Percentiles rank a stretch among this genome's conserved stretches.
These are phyloP conservation scores for Oryza nivara DNA, from an alignment of 176 grass and related monocot genomes.

Conservation along the genomic window DNA sequence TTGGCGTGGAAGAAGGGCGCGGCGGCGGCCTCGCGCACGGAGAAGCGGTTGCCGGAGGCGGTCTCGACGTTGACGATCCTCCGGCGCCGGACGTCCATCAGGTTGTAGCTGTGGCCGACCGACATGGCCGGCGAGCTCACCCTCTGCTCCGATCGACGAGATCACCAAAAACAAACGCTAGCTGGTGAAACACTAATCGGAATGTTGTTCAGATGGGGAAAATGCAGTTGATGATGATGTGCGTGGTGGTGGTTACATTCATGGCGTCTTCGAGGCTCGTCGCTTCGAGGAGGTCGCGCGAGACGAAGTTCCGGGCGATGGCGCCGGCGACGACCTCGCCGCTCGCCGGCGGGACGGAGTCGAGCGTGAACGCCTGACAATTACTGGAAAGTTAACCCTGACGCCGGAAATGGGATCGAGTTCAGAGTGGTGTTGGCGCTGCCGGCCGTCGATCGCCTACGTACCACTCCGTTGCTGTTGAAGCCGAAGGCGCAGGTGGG, in stretches of 20 bases:
- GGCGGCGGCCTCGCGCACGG: constrained; percentile 52
- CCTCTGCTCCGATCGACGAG: constrained; percentile 30
- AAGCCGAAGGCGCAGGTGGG: constrained; percentile 89
- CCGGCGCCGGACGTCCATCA: constrained; percentile 63
- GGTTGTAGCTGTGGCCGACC: constrained; percentile 85
- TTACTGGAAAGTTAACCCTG: background rate
- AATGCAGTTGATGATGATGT: background rate
- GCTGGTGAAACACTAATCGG: background rate
- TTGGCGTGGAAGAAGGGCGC: constrained; percentile 84
- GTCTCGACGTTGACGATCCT: constrained; percentile 84
- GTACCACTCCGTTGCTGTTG: constrained; percentile 80
- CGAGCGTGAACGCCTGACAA: constrained; percentile 75
- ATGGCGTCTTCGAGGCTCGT: constrained; percentile 61
- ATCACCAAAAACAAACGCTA: background rate
- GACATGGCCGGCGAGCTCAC: constrained; percentile 57
- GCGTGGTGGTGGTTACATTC: constrained; percentile 23
- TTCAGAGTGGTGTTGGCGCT: background rate
- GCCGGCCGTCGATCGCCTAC: too few species aligned
- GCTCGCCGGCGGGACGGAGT: constrained; percentile 68
- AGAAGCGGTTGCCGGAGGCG: constrained; percentile 55
- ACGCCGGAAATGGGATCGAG: background rate
- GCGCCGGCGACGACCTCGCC: constrained; percentile 61
- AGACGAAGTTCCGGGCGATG: constrained; percentile 69
- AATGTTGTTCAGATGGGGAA: too few species aligned
- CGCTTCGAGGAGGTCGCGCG: constrained; percentile 71